These are phyloP conservation scores for Ophiostoma australiae DNA, from an alignment of 2,329 filamentous ascomycete species.

Conservation along the genomic window DNA sequence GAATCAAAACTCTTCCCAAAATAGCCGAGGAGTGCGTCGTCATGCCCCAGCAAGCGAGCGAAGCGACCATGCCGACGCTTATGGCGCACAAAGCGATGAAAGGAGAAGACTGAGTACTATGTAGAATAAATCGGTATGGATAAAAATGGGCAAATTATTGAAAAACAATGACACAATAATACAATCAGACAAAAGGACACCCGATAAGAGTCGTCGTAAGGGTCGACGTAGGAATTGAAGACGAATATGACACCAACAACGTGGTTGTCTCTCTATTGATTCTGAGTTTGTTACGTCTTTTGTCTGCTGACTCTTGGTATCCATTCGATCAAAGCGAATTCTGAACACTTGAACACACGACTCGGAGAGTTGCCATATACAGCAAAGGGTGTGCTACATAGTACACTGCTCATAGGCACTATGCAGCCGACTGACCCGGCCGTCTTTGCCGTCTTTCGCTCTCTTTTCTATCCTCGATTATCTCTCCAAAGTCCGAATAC, in stretches of 20 bases:
- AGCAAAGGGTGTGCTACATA: background rate
- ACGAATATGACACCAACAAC: background rate
- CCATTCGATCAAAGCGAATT: background rate
- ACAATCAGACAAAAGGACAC: background rate
- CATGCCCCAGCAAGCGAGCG: background rate
- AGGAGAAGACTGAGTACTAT: background rate
- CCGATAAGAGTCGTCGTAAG: background rate
- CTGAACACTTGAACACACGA: background rate
- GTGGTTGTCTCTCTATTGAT: background rate
- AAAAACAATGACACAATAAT: background rate
- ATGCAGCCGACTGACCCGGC: conserved; percentile 1
- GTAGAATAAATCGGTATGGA: background rate
- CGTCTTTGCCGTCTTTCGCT: background rate
- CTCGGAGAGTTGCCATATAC: background rate
- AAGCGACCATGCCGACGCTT: background rate
- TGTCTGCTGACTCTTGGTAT: too few species aligned
- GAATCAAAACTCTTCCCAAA: background rate
- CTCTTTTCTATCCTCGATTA: background rate
- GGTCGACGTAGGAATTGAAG: background rate
- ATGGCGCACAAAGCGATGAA: background rate
- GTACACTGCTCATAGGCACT: background rate
- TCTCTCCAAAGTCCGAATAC: background rate
- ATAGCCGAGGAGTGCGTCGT: conserved; percentile 5
- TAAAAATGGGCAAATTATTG: background rate
- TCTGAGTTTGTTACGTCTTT: background rate